Evolutionary conservation across 345 rosid species (phyloP), one percentile per base, ranked within the genome.

Genomic region (Xanthoceras sorbifolium): DNA sequence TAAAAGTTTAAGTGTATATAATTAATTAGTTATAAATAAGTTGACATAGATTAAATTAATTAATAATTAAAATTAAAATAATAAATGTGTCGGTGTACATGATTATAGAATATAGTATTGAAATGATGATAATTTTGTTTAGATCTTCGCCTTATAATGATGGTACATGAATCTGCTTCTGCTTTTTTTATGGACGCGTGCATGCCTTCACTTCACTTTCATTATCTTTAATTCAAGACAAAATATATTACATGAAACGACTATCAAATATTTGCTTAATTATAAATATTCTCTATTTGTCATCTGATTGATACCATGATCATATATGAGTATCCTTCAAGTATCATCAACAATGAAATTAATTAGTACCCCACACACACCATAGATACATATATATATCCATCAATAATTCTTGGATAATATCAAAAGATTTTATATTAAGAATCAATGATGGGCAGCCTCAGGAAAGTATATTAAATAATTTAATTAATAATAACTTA

Each of bases 161-260:
- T 72, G 75, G 62, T 64, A 64, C 71, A 74, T 74, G 71, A 74
- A 64, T 74, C 70, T 64, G 9, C 71, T 64, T n/a, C n/a, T n/a
- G n/a, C n/a, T n/a, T n/a, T n/a, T n/a, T n/a, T n/a, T 31, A 31
- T 29, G 69, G 62, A 74, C 31, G 34, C 50, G 14, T 64, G 62
- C 77, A 6, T 63, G 77, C 50, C 23, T 74, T 32, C 69, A 50
- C 63, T 48, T 64, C 50, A 22, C 77, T 64, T 74, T 74, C 70
- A 15, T 48, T 28, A 44, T 73, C 60, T 73, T 73, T 57, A 57
- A 57, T 57, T 61, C 28, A 40, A 9, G 54, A 9, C 20, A 72
- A 42, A n/a, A 40, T 57, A 57, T 57, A 57, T 38, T 32, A 50
- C 23, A 50, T 55, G 28, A 32, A 52, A 54, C 28, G 74, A 34